phyloP scores from a whole-genome alignment of 2,329 filamentous ascomycete genomes.

The Fusarium chuoi region DNA sequence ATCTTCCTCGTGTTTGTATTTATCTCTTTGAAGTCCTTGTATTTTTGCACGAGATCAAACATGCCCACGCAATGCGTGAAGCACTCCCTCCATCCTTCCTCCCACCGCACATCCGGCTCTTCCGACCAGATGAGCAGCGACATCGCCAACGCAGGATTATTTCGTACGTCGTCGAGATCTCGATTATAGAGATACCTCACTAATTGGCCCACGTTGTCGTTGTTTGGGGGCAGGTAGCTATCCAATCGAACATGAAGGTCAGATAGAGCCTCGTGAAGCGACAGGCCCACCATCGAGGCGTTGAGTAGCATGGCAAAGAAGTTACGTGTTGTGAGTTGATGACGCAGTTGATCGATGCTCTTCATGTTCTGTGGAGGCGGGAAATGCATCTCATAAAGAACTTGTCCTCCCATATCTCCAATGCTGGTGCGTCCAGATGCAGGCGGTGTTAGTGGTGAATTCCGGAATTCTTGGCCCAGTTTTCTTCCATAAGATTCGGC shows the following conservation, averaged over 20 bases:
- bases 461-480: slow-evolving; percentile 12
- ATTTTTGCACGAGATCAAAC: slow-evolving; percentile 62
- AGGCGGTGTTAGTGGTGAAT: slow-evolving; percentile 45
- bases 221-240: slow-evolving; percentile 65
- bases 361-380: slow-evolving; percentile 63
- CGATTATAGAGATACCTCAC: slow-evolving; percentile 69
- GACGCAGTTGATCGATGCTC: slow-evolving; percentile 60
- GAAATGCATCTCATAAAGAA: slow-evolving; percentile 72
- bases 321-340: slow-evolving; percentile 75
- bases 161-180: slow-evolving; percentile 72
- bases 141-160: slow-evolving; percentile 68
- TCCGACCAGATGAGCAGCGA: slow-evolving; percentile 74
- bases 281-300: slow-evolving; percentile 71
- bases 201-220: slow-evolving; percentile 68
- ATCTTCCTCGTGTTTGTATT: slow-evolving; percentile 71
- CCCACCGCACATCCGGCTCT: slow-evolving; percentile 68
- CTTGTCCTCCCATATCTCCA: slow-evolving; percentile 59
- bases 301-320: slow-evolving; percentile 73
- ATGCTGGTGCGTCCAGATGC: slow-evolving; percentile 54
- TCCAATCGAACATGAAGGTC: slow-evolving; percentile 72
- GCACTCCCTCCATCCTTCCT: slow-evolving; percentile 73
- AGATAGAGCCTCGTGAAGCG: slow-evolving; percentile 69
- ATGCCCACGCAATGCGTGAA: slow-evolving; percentile 76
- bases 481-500: slow-evolving; percentile 53
- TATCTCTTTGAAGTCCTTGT: slow-evolving; percentile 66